phyloP scores from a whole-genome alignment of 371 early-diverging fungal species.

The Encephalitozoon cuniculi region DNA sequence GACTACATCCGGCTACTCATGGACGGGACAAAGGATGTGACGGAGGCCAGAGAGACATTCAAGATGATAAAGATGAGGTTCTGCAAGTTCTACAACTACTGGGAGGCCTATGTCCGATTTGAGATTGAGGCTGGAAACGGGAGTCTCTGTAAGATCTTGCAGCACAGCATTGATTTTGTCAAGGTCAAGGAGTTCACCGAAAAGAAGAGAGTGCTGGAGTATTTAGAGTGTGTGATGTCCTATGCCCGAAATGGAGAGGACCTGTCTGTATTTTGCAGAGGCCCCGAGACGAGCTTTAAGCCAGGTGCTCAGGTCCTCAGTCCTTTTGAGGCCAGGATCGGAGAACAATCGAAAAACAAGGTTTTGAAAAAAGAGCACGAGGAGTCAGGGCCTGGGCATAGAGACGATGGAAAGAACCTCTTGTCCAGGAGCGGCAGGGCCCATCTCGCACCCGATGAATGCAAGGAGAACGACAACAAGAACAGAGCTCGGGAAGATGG shows the following conservation, averaged over 20 bases:
- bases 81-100: slow-evolving; percentile 44
- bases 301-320: background rate
- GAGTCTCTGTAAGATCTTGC: slow-evolving; percentile 36
- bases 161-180: slow-evolving; percentile 46
- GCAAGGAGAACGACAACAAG: background rate
- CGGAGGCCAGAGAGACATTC: slow-evolving; percentile 33
- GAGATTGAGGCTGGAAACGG: slow-evolving; percentile 26
- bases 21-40: slow-evolving; percentile 29
- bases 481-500: background rate
- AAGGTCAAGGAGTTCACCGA: slow-evolving; percentile 49
- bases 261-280: background rate
- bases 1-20: slow-evolving; percentile 46
- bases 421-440: background rate
- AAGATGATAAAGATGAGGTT: slow-evolving; percentile 51
- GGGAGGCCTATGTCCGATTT: slow-evolving; percentile 48
- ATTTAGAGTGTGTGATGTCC: slow-evolving; percentile 16
- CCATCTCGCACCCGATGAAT: background rate
- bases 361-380: background rate
- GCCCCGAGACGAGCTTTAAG: background rate
- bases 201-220: slow-evolving; percentile 42
- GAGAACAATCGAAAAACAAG: background rate
- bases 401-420: background rate
- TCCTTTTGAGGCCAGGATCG: background rate
- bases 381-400: background rate
- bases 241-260: background rate